Percentiles rank a stretch among this genome's conserved stretches.
Evolutionary conservation across 495 filamentous ascomycete genomes (phyloP).

Genomic region (Annulohypoxylon maeteangense): DNA sequence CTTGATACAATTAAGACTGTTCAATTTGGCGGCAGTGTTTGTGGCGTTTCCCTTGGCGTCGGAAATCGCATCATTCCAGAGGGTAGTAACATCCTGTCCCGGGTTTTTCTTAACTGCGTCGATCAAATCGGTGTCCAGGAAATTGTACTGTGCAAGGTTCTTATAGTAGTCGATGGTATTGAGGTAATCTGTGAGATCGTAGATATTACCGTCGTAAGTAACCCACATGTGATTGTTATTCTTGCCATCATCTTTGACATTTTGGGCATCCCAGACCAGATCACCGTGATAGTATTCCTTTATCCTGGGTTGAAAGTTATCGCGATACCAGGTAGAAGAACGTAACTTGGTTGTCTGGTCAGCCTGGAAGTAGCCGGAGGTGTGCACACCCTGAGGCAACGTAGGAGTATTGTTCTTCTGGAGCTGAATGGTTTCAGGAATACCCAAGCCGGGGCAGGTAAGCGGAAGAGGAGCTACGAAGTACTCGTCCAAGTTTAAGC

Average conservation of each 20-base stretch:
- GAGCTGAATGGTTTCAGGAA: conserved; percentile 62
- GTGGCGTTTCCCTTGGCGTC: conserved; percentile 53
- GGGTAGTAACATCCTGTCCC: conserved; percentile 77
- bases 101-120: conserved; percentile 76
- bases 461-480: conserved; percentile 82
- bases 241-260: conserved; percentile 71
- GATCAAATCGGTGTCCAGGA: conserved; percentile 72
- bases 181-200: conserved; percentile 93
- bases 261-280: conserved; percentile 69
- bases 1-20: conserved; percentile 80
- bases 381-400: conserved; percentile 67
- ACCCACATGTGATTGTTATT: conserved; percentile 80
- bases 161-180: conserved; percentile 69
- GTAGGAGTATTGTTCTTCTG: conserved; percentile 70
- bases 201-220: conserved; percentile 77
- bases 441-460: conserved; percentile 75
- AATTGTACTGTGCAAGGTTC: conserved; percentile 64
- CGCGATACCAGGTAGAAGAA: conserved; percentile 77
- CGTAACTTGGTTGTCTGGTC: conserved; percentile 66
- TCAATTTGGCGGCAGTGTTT: conserved; percentile 54
- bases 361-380: conserved; percentile 68
- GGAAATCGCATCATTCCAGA: conserved; percentile 63
- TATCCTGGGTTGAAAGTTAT: conserved; percentile 80
- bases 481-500: conserved; percentile 81
- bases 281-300: conserved; percentile 87